phyloP scores from a whole-genome alignment of 2,329 filamentous ascomycete genomes.

The Ramularia endophylla region DNA sequence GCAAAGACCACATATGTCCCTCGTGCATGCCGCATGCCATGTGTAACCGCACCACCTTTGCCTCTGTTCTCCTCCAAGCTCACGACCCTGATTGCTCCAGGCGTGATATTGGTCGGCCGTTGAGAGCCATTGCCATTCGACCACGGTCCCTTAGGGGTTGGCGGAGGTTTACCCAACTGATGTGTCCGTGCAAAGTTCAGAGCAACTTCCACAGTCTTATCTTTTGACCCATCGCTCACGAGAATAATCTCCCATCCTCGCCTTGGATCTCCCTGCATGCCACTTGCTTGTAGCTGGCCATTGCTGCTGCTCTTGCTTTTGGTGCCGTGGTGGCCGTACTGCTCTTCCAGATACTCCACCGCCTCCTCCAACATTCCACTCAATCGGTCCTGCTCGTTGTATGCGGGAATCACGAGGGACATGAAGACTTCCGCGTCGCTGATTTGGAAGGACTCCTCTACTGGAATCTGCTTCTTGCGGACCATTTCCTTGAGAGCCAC shows the following conservation, averaged over 20 bases:
- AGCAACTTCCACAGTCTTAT: conserved; percentile 73
- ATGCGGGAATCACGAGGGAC: conserved; percentile 89
- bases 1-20: conserved; percentile 89
- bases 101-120: conserved; percentile 52
- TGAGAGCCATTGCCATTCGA: conserved; percentile 34
- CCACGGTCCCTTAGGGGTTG: conserved; percentile 46
- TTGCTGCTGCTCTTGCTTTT: conserved; percentile 27
- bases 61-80: conserved; percentile 76
- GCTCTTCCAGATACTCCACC: conserved; percentile 72
- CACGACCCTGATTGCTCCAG: conserved; percentile 76
- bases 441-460: conserved; percentile 52
- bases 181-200: conserved; percentile 72
- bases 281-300: conserved; percentile 24
- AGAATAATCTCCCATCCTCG: conserved; percentile 86
- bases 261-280: conserved; percentile 25
- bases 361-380: conserved; percentile 84
- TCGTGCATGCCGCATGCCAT: conserved; percentile 87
- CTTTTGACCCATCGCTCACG: conserved; percentile 82
- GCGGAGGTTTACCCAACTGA: conserved; percentile 41
- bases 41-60: conserved; percentile 91
- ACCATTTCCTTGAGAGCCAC: conserved; percentile 50
- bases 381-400: conserved; percentile 84
- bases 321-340: conserved; percentile 47
- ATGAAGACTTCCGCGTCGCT: conserved; percentile 76
- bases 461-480: conserved; percentile 25